These are phyloP conservation scores for Geotrichum ghanense DNA, from an alignment of 805 yeast species.

Conservation along the genomic window DNA sequence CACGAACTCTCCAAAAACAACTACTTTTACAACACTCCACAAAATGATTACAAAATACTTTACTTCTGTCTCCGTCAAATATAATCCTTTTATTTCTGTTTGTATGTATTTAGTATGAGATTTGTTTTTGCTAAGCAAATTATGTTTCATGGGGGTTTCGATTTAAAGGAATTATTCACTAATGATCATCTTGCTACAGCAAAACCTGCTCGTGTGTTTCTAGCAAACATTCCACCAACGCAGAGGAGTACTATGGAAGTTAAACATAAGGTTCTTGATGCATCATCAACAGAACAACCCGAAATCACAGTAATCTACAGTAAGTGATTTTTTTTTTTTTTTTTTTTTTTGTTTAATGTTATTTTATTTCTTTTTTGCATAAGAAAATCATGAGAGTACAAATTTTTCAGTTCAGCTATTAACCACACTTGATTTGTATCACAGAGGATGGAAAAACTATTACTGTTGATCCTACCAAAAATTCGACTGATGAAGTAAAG, in stretches of 20 bases:
- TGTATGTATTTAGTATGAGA: constrained; percentile 28
- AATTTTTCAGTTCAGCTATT: too few species aligned
- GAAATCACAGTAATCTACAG: constrained; percentile 62
- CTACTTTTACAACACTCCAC: not conserved
- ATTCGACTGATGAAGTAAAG: constrained; percentile 49
- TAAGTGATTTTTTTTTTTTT: too few species aligned
- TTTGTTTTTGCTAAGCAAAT: not conserved
- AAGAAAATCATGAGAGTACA: too few species aligned
- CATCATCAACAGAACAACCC: constrained; percentile 38
- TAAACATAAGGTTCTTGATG: constrained; percentile 49
- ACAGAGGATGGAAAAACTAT: constrained; percentile 59
- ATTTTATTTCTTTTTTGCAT: too few species aligned
- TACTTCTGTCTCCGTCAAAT: constrained; percentile 60
- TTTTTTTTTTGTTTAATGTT: too few species aligned
- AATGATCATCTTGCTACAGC: constrained; percentile 30
- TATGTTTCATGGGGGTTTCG: not conserved
- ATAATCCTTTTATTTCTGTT: constrained; percentile 65
- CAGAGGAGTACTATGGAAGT: constrained; percentile 51
- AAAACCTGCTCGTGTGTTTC: constrained; percentile 66
- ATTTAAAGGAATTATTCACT: constrained; percentile 8
- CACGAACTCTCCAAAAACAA: too few species aligned
- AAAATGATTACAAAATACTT: constrained; percentile 85
- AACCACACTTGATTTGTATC: too few species aligned
- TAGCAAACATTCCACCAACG: constrained; percentile 71
- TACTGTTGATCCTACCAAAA: constrained; percentile 50